A percentile compares a stretch with the other conserved stretches of the same genome.
Conservation (phyloP, 306 rosid species). For the Neltuma alba region DNA sequence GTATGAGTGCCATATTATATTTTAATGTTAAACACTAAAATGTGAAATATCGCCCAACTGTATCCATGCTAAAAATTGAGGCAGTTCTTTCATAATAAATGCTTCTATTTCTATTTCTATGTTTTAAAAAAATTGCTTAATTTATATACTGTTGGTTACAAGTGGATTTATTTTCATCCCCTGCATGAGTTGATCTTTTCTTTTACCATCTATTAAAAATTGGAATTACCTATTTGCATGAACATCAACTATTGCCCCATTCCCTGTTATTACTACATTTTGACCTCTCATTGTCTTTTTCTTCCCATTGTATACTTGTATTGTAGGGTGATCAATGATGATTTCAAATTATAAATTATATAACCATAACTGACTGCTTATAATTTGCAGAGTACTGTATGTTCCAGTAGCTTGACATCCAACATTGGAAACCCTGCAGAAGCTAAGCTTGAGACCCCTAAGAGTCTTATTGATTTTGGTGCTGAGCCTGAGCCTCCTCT, state of each 20-base stretch:
- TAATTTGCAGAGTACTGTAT: constrained; percentile 71
- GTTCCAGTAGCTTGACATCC: constrained; percentile 84
- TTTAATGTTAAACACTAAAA: neutral
- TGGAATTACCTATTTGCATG: neutral
- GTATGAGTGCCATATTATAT: neutral
- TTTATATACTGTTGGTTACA: neutral
- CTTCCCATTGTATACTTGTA: neutral
- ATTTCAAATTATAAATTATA: constrained; percentile 8
- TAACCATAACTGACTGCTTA: constrained; percentile 17
- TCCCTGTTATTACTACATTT: neutral
- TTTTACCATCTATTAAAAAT: neutral
- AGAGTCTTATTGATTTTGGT: constrained; percentile 94
- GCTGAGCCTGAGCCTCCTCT: constrained; percentile 68
- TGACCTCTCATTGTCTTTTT: neutral
- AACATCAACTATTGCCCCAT: neutral
- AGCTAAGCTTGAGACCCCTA: constrained; percentile 63
- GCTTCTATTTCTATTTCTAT: neutral
- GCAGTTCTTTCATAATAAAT: neutral
- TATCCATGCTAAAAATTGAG: neutral
- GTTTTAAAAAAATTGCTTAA: neutral
- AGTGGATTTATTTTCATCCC: neutral
- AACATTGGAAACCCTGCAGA: constrained; percentile 62
- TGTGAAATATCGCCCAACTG: neutral
- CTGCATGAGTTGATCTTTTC: neutral
- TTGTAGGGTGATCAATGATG: constrained; percentile 22